Evolutionary conservation across 257 asterid genomes (phyloP), one percentile per base, ranked within the genome.

Genomic region (Verbena officinalis): DNA sequence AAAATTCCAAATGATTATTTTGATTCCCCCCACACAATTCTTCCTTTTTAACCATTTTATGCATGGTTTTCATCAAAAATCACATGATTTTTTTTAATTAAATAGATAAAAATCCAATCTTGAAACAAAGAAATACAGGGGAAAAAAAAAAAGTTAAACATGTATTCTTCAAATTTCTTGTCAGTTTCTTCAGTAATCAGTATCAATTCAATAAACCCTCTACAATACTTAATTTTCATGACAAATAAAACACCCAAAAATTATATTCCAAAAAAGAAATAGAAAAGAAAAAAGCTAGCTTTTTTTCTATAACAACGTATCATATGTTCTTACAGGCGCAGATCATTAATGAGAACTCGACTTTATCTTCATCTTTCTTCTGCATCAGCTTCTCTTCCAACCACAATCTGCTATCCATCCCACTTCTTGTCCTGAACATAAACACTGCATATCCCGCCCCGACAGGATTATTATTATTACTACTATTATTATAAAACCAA

Each of bases 401-500:
- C 99, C 99, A 94, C 74, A 90, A 39, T 62, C 99, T 86, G 76
- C 91, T 90, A 31, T 90, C 96, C 78, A 83, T 65, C 68, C 99
- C 96, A 45, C 84, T 88, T 53, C 97, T 83, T 0, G 96, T 94
- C 74, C 96, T 81, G 80, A 94, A 94, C 99, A 94, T 84, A 56
- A 94, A 94, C 55, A 88, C 96, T 0, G 91, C 99, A 22, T 39
- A 59, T 5, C 89, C 88, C 17, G 90, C 55, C 1, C 75, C 77
- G 15, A 39, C 70, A 8, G 87, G 67, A 55, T 73, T 27, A 27
- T 27, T 27, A 5, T 27, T 27, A 27, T 27, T 27, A 5, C 5
- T 27, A 2, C 33, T 5, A 5, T 27, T 2, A 27, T 27, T 73
- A 24, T 80, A 78, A 53, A 94, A 86, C 99, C 97, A 90, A 36